A percentile compares a stretch with the other conserved stretches of the same genome.
phyloP scores from a whole-genome alignment of 2,329 filamentous ascomycete species.

The Fusarium bactridioides region DNA sequence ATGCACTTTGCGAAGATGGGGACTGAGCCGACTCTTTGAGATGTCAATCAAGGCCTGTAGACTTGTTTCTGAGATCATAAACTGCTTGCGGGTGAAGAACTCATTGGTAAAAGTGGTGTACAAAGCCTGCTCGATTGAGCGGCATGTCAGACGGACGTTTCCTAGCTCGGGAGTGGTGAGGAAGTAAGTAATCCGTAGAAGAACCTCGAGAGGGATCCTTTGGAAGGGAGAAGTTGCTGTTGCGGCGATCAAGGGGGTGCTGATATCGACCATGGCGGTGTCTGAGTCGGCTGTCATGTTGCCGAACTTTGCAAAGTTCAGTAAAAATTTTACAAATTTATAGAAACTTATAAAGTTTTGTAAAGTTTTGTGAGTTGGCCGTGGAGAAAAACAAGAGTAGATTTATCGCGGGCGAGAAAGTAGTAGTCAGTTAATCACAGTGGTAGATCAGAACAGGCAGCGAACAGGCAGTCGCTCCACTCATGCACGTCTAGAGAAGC shows the following conservation, averaged over 20 bases:
- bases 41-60: slow-evolving; percentile 63
- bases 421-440: background rate
- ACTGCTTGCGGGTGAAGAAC: slow-evolving; percentile 73
- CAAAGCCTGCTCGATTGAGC: slow-evolving; percentile 60
- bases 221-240: slow-evolving; percentile 36
- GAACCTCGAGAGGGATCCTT: slow-evolving; percentile 65
- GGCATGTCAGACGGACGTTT: slow-evolving; percentile 63
- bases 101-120: slow-evolving; percentile 65
- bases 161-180: slow-evolving; percentile 65
- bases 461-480: slow-evolving; percentile 30
- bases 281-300: slow-evolving; percentile 25
- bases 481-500: background rate
- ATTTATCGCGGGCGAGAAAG: background rate
- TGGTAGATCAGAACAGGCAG: slow-evolving; percentile 19
- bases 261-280: slow-evolving; percentile 18
- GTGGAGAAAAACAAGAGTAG: background rate
- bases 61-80: slow-evolving; percentile 67
- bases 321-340: background rate
- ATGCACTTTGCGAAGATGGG: slow-evolving; percentile 49
- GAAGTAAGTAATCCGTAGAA: slow-evolving; percentile 61
- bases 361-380: background rate
- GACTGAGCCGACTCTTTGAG: slow-evolving; percentile 54
- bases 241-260: background rate
- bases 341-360: background rate
- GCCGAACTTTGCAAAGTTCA: background rate